These are phyloP conservation scores for Ilyonectria destructans DNA, from an alignment of 2,329 filamentous ascomycete genomes.

Conservation along the genomic window DNA sequence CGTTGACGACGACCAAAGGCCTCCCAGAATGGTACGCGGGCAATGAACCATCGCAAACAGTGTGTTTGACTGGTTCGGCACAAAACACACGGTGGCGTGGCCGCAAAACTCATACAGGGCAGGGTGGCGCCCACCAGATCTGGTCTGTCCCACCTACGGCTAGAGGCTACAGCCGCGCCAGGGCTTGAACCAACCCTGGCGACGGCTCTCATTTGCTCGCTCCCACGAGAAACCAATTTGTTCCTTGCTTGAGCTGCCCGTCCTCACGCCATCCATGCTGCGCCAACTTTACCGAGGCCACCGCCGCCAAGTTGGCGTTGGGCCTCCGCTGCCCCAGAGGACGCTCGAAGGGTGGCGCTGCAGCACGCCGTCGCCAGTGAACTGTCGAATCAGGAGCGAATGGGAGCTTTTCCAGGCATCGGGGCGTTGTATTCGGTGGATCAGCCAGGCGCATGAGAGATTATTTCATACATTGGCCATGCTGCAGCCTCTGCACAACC, in stretches of 20 bases:
- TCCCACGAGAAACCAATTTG: slow-evolving; percentile 18
- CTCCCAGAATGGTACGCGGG: slow-evolving; percentile 6
- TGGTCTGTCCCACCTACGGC: slow-evolving; percentile 36
- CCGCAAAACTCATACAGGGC: slow-evolving; percentile 38
- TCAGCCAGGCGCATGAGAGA: slow-evolving; percentile 48
- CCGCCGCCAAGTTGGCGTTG: slow-evolving; percentile 34
- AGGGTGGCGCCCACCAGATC: slow-evolving; percentile 41
- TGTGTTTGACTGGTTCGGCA: slow-evolving; percentile 34
- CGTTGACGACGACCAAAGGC: slow-evolving; percentile 8
- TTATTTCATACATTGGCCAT: slow-evolving; percentile 48
- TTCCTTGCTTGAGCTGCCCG: slow-evolving; percentile 13
- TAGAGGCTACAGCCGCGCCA: slow-evolving; percentile 26
- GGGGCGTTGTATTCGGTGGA: slow-evolving; percentile 47
- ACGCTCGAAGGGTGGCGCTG: slow-evolving; percentile 45
- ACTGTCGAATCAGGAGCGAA: slow-evolving; percentile 44
- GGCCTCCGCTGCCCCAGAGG: slow-evolving; percentile 37
- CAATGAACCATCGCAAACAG: slow-evolving; percentile 34
- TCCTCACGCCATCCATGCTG: slow-evolving; percentile 34
- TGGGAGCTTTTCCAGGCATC: slow-evolving; percentile 51
- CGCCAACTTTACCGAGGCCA: slow-evolving; percentile 35
- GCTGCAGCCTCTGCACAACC: slow-evolving; percentile 32
- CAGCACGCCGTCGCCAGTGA: slow-evolving; percentile 46
- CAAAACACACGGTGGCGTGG: slow-evolving; percentile 39
- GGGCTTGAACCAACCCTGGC: slow-evolving; percentile 37
- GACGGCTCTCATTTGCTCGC: slow-evolving; percentile 33